Conservation (phyloP, 2,329 filamentous ascomycete genomes). For the Fusarium fujikuroi region DNA sequence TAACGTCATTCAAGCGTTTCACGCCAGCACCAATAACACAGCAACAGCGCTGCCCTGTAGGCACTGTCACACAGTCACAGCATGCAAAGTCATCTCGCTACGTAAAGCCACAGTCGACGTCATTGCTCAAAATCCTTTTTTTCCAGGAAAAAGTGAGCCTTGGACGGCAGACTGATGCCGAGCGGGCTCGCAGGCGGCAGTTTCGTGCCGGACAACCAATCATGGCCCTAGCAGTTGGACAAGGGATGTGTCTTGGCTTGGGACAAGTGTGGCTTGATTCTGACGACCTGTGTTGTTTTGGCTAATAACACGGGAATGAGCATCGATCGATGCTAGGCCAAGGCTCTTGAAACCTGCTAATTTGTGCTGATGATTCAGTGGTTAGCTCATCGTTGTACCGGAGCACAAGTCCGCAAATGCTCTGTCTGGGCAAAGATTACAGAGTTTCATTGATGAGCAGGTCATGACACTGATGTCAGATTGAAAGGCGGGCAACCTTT, state of each 20-base stretch:
- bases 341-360: conserved; percentile 13
- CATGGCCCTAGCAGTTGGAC: background rate
- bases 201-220: conserved; percentile 33
- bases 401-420: background rate
- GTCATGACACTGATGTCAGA: background rate
- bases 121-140: conserved; percentile 8
- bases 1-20: conserved; percentile 8
- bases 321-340: background rate
- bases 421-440: background rate
- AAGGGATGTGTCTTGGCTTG: conserved; percentile 27
- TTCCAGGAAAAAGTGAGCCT: conserved; percentile 13
- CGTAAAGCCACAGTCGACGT: conserved; percentile 33
- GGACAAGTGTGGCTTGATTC: conserved; percentile 26
- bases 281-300: background rate
- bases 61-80: background rate
- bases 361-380: conserved; percentile 13
- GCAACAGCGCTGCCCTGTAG: background rate
- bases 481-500: background rate
- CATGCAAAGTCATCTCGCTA: background rate
- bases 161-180: conserved; percentile 36
- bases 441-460: background rate
- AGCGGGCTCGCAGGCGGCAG: conserved; percentile 28
- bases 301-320: conserved; percentile 6
- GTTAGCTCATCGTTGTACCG: background rate
- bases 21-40: background rate